Base-by-base conservation (phyloP, 2,329 filamentous ascomycete genomes). In the Calonectria pseudoreteaudii region DNA sequence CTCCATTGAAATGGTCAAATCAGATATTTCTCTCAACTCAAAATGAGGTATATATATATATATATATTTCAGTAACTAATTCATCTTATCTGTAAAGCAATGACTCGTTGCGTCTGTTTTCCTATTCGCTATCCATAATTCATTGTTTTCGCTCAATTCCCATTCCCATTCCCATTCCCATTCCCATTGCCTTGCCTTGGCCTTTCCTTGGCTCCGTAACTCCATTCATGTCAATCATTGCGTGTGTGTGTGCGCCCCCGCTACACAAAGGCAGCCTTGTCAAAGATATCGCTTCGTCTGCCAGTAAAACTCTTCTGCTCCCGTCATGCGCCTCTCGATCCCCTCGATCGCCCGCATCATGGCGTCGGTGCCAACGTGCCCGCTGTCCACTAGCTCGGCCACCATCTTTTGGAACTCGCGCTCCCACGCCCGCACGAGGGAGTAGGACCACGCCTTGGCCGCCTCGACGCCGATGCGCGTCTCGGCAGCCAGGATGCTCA, bases 291-390 rank as follows among this genome's bases (percentile, higher is more conserved):
- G 53, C 50, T 52, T 69, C 1, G 72, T 74, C 20, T 64, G 49
- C 72, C 72, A 74, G 44, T 74, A 69, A 62, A 71, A 74, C 38
- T 65, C 72, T 28, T 74, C 72, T 1, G 66, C 69, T 2, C 72
- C 69, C 5, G 72, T 72, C 72, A 72, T 74, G 13, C 69, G 72
- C 26, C 72, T 56, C 52, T 74, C 72, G 18, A 74, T 74, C 3
- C 72, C 69, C 9, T 66, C 65, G 1, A 74, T 38, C 0, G 65
- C 69, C 41, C 36, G 66, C 36, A 14, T 67, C 49, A 66, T 66
- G 8, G 66, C 47, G 26, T 66, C 49, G 9, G 16, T 53, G 5
- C 30, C 28, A 13, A 62, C 30, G 5, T 68, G 56, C 14, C 65
- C 64, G 20, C 7, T 47, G 4, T 44, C 52, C 4, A 36, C 41